These are phyloP conservation scores for Trichosanthes cucumerina DNA, from an alignment of 306 rosid species.

Conservation along the genomic window DNA sequence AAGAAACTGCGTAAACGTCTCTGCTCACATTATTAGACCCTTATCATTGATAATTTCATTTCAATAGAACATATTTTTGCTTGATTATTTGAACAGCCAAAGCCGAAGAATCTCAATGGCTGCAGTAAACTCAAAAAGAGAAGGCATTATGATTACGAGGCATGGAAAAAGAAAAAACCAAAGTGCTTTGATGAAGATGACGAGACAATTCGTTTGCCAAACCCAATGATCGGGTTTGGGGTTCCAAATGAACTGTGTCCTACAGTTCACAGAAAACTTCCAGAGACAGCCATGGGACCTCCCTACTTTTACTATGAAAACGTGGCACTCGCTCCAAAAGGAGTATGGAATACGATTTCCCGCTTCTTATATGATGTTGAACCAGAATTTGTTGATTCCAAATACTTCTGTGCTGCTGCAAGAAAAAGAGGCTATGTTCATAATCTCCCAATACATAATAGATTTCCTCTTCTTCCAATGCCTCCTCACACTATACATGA, in stretches of 20 bases:
- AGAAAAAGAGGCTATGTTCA: constrained; percentile 91
- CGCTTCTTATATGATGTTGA: constrained; percentile 66
- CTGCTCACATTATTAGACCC: background rate
- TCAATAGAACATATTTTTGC: constrained; percentile 10
- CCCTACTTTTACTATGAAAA: constrained; percentile 96
- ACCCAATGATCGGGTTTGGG: constrained; percentile 90
- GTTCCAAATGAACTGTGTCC: constrained; percentile 45
- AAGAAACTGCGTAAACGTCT: background rate
- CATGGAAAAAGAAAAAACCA: constrained; percentile 46
- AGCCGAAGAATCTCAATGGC: constrained; percentile 10
- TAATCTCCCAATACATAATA: constrained; percentile 65
- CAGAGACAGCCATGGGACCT: constrained; percentile 69
- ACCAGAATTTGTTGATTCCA: constrained; percentile 91
- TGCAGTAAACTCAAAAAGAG: constrained; percentile 36
- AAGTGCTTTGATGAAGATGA: constrained; percentile 51
- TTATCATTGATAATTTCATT: background rate
- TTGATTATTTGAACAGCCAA: constrained; percentile 41
- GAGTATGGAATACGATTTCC: constrained; percentile 86
- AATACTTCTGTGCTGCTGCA: constrained; percentile 78
- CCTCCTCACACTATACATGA: constrained; percentile 68
- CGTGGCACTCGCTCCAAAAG: constrained; percentile 90
- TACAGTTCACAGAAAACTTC: constrained; percentile 33
- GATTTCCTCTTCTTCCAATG: constrained; percentile 73
- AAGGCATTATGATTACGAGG: constrained; percentile 34
- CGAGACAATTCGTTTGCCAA: constrained; percentile 57